Base-by-base conservation (phyloP, 345 rosid genomes). In the Arabidopsis arenosa region DNA sequence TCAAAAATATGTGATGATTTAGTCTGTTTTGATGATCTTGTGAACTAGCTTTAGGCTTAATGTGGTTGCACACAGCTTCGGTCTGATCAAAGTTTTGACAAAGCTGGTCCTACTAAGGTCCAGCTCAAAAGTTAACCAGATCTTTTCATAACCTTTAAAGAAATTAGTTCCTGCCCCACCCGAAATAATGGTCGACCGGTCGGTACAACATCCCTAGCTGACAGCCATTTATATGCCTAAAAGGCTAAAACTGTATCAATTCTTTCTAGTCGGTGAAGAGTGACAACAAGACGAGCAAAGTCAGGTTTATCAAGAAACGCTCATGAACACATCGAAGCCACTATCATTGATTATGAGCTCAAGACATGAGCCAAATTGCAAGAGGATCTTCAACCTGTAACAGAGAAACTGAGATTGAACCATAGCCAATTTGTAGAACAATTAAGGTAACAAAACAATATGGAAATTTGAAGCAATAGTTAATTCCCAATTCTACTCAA, bases 1-100 rank as follows among this genome's bases (percentile, higher is more conserved):
- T 65, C 17, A 47, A 30, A 30, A 41, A 14, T 6, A 32, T 15
- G 56, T 15, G 26, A 64, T 47, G 59, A 18, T 18, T 4, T 2
- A 58, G 14, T 40, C 5, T 40, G 28, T 36, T 39, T 2, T 9
- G 5, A 14, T 40, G 52, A 28, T 68, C 36, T 55, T 30, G 43
- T 68, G 63, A 69, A 40, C 52, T 18, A 47, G 73, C 52, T 26
- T 9, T n/a, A 39, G n/a, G 72, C 9, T 18, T 35, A 12, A 26
- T 52, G 10, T 66, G 44, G 17, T 54, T 35, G 10, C 18, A 53
- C 15, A 53, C 9, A 53, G 12, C 48, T 51, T 11, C 52, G 39
- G 23, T n/a, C 39, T 54, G 15, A 40, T 35, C 45, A 33, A 5
- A 23, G 45, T 54, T 39, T 54, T n/a, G 17, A 7, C 15, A 57